phyloP scores from a whole-genome alignment of 371 early-diverging fungal species.

The Massospora cicadina region DNA sequence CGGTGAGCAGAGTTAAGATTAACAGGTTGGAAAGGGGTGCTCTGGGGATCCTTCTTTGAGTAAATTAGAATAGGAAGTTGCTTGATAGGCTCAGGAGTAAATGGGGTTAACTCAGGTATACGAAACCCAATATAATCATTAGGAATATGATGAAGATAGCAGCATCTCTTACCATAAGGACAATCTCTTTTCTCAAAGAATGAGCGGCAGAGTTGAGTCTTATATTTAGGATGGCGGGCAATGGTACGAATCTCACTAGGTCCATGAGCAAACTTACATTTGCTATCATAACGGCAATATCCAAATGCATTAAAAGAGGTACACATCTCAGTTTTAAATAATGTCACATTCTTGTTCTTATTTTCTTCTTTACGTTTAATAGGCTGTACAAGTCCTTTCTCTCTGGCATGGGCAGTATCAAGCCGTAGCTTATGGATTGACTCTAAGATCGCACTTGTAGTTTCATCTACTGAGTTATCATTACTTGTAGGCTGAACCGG shows the following conservation, averaged over 20 bases:
- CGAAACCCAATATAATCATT: background rate
- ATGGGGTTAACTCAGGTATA: background rate
- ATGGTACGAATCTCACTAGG: constrained; percentile 57
- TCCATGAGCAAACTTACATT: constrained; percentile 95
- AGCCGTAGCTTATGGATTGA: background rate
- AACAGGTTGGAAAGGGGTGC: background rate
- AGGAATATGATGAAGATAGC: constrained; percentile 63
- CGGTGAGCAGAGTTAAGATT: background rate
- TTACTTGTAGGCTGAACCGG: background rate
- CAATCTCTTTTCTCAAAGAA: constrained; percentile 71
- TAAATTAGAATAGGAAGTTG: background rate
- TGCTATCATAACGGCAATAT: constrained; percentile 78
- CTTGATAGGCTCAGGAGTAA: background rate
- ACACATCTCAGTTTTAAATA: constrained; percentile 97
- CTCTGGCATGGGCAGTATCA: background rate
- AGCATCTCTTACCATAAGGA: constrained; percentile 87
- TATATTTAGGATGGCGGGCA: constrained; percentile 85
- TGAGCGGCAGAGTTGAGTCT: constrained; percentile 75
- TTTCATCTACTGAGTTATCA: background rate
- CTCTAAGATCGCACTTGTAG: background rate
- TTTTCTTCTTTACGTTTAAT: background rate
- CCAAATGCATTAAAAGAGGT: constrained; percentile 75
- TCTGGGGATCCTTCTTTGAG: background rate
- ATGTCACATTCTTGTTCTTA: constrained; percentile 12
- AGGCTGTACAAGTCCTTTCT: background rate